Base-by-base conservation (phyloP, 305 asterid genomes). In the Fraxinus greggii region DNA sequence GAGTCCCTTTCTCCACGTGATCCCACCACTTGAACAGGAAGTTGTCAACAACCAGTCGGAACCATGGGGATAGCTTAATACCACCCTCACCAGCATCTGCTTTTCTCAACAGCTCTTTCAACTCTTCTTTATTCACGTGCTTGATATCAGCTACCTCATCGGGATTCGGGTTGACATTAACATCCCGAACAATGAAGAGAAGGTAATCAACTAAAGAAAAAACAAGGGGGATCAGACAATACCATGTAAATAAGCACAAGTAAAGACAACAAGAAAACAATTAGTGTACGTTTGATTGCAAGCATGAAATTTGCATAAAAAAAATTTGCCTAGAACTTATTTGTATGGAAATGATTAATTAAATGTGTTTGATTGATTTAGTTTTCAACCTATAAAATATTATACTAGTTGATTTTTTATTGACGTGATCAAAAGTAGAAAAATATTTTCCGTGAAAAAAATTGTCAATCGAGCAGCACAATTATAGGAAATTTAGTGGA, bases 1-100 rank as follows among this genome's bases (percentile, higher is more conserved):
- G 90, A 19, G 98, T 91, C 61, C 98, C 98, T 48, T 93, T 93
- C 92, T 93, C 93, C 6, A 93, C 97, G 67, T 95, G 94, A 80
- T 94, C 98, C 99, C 99, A 96, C 99, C 99, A 96, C 90, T 94
- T 92, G 92, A 89, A 91, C 90, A 96, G 85, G 91, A 94, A 96
- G 83, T 93, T 96, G 79, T 96, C 98, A 0, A 93, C 99, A 0
- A 96, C 90, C 42, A 95, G 88, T 80, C 97, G 87, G 93, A 95
- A 95, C 99, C 99, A 95, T 0, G 99, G 99, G 9, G 99, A 94
- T 10, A 95, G 92, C 93, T 94, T 94, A 84, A 94, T 65, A 12
- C 98, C 99, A 33, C 81, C 99, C 87, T 93, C 98, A 0, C 99
- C 97, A 0, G 99, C 94, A 79, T 94, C 97, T 21, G 99, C 98